A percentile compares a stretch with the other conserved stretches of the same genome.
Conservation (phyloP, 352 stramenopile genomes). For the Pythium monospermum region DNA sequence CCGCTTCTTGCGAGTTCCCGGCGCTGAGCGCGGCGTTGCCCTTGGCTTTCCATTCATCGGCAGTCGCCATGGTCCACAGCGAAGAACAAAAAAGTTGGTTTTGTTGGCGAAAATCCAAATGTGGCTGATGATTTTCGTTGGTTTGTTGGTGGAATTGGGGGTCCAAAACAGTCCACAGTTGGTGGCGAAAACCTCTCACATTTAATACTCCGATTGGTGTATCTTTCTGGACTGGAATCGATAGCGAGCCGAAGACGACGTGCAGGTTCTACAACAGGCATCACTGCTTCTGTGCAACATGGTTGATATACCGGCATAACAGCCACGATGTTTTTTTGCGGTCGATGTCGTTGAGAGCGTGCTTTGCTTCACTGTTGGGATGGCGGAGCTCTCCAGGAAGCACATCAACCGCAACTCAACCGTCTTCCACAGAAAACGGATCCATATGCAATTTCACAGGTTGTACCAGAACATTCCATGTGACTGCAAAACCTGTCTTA, state of each 20-base stretch:
- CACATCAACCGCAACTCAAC: not conserved
- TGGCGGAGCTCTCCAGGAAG: not conserved
- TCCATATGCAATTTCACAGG: conserved; percentile 9
- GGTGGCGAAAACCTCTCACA: too few species aligned
- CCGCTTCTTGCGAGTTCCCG: conserved; percentile 93
- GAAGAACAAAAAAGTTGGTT: too few species aligned
- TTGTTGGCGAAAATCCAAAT: not conserved
- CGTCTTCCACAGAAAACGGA: too few species aligned
- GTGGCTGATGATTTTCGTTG: too few species aligned
- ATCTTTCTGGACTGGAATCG: too few species aligned
- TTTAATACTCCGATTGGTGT: too few species aligned
- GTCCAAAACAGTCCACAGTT: too few species aligned
- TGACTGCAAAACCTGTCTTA: conserved; percentile 11
- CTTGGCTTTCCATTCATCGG: conserved; percentile 89
- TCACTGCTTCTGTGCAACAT: too few species aligned
- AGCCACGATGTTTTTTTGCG: too few species aligned
- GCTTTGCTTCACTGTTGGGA: not conserved
- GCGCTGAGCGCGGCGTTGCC: conserved; percentile 94
- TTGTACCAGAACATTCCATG: conserved; percentile 14
- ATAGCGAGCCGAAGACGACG: too few species aligned
- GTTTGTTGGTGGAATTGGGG: conserved; percentile 21
- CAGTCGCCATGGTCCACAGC: conserved; percentile 26
- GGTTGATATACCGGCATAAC: too few species aligned
- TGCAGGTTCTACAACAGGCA: too few species aligned
- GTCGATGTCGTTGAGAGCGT: not conserved